phyloP scores from a whole-genome alignment of 768 basidiomycete genomes.

The Kwoniella botswanensis region DNA sequence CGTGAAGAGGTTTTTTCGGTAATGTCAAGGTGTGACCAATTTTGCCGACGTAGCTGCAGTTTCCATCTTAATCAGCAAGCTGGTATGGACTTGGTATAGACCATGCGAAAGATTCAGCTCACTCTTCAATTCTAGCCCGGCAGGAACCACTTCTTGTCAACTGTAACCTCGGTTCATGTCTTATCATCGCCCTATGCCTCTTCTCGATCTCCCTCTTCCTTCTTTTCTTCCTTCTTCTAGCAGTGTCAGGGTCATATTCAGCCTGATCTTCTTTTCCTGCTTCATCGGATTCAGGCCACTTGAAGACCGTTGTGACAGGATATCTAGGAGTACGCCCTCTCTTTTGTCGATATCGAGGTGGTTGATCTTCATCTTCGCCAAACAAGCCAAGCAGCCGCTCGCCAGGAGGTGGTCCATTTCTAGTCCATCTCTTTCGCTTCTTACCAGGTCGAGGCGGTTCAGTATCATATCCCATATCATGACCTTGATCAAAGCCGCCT shows the following conservation, averaged over 20 bases:
- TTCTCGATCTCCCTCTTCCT: conserved; percentile 5
- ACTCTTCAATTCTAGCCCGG: conserved; percentile 1
- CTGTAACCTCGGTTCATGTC: not conserved
- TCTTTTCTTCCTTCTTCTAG: conserved; percentile 6
- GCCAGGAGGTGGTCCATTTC: conserved; percentile 23
- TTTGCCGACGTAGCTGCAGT: not conserved
- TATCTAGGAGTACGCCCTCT: conserved; percentile 2
- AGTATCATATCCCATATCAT: not conserved
- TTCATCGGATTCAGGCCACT: not conserved
- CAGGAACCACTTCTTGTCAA: not conserved
- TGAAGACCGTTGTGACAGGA: conserved; percentile 8
- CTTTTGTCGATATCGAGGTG: not conserved
- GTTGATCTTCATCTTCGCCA: not conserved
- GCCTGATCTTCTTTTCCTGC: conserved; percentile 3
- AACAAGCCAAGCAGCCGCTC: conserved; percentile 1
- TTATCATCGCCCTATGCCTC: not conserved
- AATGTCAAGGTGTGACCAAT: conserved; percentile 2
- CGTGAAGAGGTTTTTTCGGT: not conserved
- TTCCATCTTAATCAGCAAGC: not conserved
- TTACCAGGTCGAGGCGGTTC: not conserved
- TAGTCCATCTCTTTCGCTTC: not conserved
- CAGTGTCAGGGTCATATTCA: conserved; percentile 5
- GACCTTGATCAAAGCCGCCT: not conserved
- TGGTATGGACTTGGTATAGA: not conserved
- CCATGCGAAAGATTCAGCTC: not conserved